These are phyloP conservation scores for Blastocystis sp. DNA, from an alignment of 352 stramenopile genomes.

Conservation along the genomic window DNA sequence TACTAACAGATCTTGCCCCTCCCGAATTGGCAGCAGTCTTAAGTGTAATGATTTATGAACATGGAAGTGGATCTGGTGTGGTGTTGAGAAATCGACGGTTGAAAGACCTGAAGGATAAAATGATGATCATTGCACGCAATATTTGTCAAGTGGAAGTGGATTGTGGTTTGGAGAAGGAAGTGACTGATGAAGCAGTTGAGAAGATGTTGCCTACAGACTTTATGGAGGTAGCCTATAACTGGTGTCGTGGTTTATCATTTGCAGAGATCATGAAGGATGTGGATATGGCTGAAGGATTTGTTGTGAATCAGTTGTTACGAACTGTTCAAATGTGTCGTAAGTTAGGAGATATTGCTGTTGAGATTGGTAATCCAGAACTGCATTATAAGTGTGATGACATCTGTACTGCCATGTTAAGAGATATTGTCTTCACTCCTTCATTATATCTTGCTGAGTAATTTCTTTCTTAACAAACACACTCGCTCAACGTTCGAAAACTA, in stretches of 20 bases:
- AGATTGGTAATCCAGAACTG: constrained; percentile 82
- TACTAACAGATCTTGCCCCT: constrained; percentile 87
- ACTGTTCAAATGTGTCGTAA: constrained; percentile 73
- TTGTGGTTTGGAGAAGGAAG: constrained; percentile 75
- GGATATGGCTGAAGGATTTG: constrained; percentile 89
- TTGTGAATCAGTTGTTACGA: constrained; percentile 91
- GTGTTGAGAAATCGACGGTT: constrained; percentile 72
- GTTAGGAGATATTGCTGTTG: constrained; percentile 67
- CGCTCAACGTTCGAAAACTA: constrained; percentile 50
- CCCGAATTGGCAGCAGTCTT: constrained; percentile 90
- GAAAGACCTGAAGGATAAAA: constrained; percentile 75
- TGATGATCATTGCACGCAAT: constrained; percentile 73
- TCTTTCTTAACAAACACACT: constrained; percentile 53
- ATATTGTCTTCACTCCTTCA: constrained; percentile 92
- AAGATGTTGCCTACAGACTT: constrained; percentile 62
- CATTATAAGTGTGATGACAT: constrained; percentile 93
- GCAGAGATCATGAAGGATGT: constrained; percentile 87
- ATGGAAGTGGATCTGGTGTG: constrained; percentile 75
- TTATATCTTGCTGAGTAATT: constrained; percentile 78
- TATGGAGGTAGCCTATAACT: constrained; percentile 87
- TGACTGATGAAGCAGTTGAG: constrained; percentile 65
- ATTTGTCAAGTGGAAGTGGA: constrained; percentile 70
- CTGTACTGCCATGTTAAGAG: constrained; percentile 87
- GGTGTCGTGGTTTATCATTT: constrained; percentile 91
- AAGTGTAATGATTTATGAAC: constrained; percentile 90